A percentile compares a stretch with the other conserved stretches of the same genome.
Conservation (phyloP, 2,329 filamentous ascomycete species). For the Malbranchea cinnamomea region DNA sequence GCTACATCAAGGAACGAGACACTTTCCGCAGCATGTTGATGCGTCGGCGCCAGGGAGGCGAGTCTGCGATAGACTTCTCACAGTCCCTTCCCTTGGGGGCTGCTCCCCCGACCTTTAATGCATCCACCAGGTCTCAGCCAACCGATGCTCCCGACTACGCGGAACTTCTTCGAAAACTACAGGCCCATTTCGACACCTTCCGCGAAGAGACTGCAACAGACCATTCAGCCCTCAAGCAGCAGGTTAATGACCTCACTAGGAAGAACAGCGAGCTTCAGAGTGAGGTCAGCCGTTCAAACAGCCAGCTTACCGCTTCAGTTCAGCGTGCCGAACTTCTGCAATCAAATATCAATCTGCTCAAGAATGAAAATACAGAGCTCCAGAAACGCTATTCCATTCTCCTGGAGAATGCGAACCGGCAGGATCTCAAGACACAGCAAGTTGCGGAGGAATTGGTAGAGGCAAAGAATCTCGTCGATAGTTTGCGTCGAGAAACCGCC, state of each 20-base stretch:
- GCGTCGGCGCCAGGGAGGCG: slow-evolving; percentile 50
- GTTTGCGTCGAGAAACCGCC: slow-evolving; percentile 75
- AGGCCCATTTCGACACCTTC: slow-evolving; percentile 79
- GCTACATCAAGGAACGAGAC: slow-evolving; percentile 87
- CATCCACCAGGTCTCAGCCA: slow-evolving; percentile 34
- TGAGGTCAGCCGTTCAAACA: slow-evolving; percentile 64
- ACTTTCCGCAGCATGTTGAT: slow-evolving; percentile 94
- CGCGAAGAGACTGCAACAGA: slow-evolving; percentile 73
- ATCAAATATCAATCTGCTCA: slow-evolving; percentile 68
- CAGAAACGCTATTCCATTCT: slow-evolving; percentile 66
- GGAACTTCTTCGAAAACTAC: slow-evolving; percentile 70
- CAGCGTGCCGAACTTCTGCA: slow-evolving; percentile 85
- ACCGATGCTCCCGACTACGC: slow-evolving; percentile 54
- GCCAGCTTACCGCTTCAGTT: slow-evolving; percentile 64
- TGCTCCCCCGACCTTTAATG: slow-evolving; percentile 31
- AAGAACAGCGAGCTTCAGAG: slow-evolving; percentile 73
- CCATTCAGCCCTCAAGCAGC: slow-evolving; percentile 66
- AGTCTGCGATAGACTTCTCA: slow-evolving; percentile 52
- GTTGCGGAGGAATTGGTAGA: slow-evolving; percentile 88
- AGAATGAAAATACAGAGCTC: slow-evolving; percentile 71
- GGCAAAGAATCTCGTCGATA: slow-evolving; percentile 64
- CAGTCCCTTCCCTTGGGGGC: slow-evolving; percentile 49
- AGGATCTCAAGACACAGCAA: slow-evolving; percentile 81
- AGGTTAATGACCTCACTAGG: slow-evolving; percentile 63
- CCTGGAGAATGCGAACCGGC: slow-evolving; percentile 72